Evolutionary conservation across 345 rosid species (phyloP).

Genomic region (Syzygium grande): DNA sequence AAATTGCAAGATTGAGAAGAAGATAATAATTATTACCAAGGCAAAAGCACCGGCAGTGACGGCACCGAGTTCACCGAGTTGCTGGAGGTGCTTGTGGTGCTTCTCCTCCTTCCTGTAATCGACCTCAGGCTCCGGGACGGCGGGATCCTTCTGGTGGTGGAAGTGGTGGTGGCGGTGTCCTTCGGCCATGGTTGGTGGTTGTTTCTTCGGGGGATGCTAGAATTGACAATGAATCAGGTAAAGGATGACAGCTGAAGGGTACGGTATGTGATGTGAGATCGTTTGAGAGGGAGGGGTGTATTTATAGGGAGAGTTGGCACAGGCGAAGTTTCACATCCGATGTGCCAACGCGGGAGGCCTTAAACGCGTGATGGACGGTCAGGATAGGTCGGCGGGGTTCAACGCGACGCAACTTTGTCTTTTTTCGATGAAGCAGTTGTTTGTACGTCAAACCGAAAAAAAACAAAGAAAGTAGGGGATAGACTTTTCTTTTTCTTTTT

Average conservation of each 20-base stretch:
- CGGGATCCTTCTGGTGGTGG: slow-evolving; percentile 25
- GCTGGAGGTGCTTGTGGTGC: slow-evolving; percentile 56
- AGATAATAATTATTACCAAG: slow-evolving; percentile 17
- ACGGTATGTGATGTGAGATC: neutral
- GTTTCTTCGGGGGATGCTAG: neutral
- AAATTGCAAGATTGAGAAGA: neutral
- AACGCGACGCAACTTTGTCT: neutral
- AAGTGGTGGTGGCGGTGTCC: slow-evolving; percentile 32
- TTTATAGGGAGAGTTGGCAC: neutral
- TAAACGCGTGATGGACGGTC: neutral
- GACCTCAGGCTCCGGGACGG: neutral
- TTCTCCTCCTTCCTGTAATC: slow-evolving; percentile 47
- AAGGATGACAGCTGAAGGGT: too few species aligned
- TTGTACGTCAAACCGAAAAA: neutral
- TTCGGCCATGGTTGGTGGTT: slow-evolving; percentile 22
- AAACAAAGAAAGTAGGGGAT: neutral
- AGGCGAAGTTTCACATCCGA: neutral
- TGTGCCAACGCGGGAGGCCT: neutral
- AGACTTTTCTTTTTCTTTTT: neutral
- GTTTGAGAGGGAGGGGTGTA: neutral
- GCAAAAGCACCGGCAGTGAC: slow-evolving; percentile 41
- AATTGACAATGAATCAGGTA: neutral
- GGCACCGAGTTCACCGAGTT: slow-evolving; percentile 32
- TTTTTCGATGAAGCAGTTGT: neutral
- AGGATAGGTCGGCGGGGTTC: neutral